phyloP scores from a whole-genome alignment of 176 grass and related monocot species.

The Oryza coarctata region DNA sequence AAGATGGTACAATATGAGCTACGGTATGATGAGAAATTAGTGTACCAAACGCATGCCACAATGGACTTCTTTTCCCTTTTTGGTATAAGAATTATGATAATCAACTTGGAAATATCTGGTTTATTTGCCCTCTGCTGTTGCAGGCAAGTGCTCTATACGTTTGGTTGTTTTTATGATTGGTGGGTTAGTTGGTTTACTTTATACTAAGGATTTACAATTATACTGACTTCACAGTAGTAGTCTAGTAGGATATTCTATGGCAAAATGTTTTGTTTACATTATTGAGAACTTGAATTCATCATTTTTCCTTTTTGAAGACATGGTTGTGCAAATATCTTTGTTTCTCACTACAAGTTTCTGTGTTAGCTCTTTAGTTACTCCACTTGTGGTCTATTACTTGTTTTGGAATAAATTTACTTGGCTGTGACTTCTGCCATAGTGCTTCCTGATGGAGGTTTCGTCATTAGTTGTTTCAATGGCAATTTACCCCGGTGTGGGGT shows the following conservation, averaged over 20 bases:
- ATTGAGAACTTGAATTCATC: not conserved
- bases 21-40: slow-evolving; percentile 23
- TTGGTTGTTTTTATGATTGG: slow-evolving; percentile 13
- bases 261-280: not conserved
- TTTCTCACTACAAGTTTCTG: not conserved
- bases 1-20: not conserved
- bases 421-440: not conserved
- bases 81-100: not conserved
- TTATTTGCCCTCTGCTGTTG: not conserved
- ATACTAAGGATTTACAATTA: not conserved
- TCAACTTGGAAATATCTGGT: not conserved
- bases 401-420: not conserved
- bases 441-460: too few species aligned
- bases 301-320: not conserved
- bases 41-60: not conserved
- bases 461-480: too few species aligned
- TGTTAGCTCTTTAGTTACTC: not conserved
- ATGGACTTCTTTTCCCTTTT: not conserved
- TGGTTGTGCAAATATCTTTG: not conserved
- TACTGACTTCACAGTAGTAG: not conserved
- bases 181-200: slow-evolving; percentile 30
- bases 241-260: not conserved
- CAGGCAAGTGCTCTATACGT: not conserved
- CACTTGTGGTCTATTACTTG: not conserved
- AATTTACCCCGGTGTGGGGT: too few species aligned